phyloP scores from a whole-genome alignment of 371 early-diverging fungal genomes.

The Dipsacomyces acuminosporus region DNA sequence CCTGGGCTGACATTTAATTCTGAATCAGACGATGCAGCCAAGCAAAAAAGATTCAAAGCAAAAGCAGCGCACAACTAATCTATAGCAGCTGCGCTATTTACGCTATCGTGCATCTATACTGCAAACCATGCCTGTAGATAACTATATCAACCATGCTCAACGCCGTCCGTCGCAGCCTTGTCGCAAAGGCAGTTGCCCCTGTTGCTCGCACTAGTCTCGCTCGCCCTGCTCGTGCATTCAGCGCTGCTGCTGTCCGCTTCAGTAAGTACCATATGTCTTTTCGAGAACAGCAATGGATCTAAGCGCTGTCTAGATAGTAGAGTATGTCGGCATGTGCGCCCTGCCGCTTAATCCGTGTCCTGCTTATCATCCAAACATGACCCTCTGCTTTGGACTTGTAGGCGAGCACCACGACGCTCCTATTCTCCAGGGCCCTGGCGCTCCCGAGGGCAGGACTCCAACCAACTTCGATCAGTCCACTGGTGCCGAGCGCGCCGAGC shows the following conservation, averaged over 20 bases:
- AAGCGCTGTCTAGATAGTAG: neutral
- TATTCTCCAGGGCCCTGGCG: slow-evolving; percentile 56
- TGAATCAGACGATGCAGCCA: too few relatives aligned
- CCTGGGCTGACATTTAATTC: too few relatives aligned
- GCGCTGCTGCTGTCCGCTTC: slow-evolving; percentile 18
- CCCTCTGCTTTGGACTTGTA: too few relatives aligned
- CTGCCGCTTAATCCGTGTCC: too few relatives aligned
- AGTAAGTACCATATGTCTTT: slow-evolving; percentile 19
- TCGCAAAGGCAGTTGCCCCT: slow-evolving; percentile 16
- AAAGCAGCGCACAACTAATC: too few relatives aligned
- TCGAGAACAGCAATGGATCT: neutral
- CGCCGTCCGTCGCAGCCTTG: slow-evolving; percentile 31
- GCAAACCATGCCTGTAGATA: too few relatives aligned
- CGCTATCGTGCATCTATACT: too few relatives aligned
- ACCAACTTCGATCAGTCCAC: slow-evolving; percentile 89
- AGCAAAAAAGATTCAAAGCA: too few relatives aligned
- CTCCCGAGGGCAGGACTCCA: slow-evolving; percentile 59
- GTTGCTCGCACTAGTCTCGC: slow-evolving; percentile 14
- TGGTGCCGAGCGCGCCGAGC: slow-evolving; percentile 89
- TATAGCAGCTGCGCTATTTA: too few relatives aligned
- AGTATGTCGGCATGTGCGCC: neutral
- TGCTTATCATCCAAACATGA: too few relatives aligned
- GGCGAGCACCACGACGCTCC: slow-evolving; percentile 11
- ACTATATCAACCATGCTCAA: slow-evolving; percentile 18
- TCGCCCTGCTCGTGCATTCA: slow-evolving; percentile 19